Percentiles rank a stretch among this genome's conserved stretches.
Evolutionary conservation across 2,329 filamentous ascomycete species (phyloP).

Genomic region (Hypoxylon sp.): DNA sequence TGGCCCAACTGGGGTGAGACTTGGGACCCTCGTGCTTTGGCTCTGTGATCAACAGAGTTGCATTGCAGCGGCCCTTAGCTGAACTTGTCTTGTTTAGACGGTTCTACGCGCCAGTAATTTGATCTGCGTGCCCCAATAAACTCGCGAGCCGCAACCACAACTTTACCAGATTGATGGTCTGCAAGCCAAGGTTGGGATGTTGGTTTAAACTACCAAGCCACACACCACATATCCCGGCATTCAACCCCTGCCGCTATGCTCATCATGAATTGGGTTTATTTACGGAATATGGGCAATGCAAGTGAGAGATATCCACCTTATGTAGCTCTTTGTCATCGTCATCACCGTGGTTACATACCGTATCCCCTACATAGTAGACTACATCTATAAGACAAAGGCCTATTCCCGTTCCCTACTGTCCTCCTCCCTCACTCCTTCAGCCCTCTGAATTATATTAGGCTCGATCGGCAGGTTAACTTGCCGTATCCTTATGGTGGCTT

Average conservation of each 20-base stretch:
- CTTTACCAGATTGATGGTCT: constrained; percentile 32
- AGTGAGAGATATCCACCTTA: constrained; percentile 30
- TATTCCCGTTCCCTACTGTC: constrained; percentile 20
- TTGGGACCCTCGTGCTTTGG: constrained; percentile 37
- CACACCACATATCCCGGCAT: constrained; percentile 27
- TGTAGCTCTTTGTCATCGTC: constrained; percentile 21
- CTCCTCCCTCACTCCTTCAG: constrained; percentile 29
- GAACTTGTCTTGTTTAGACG: constrained; percentile 27
- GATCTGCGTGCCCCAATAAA: constrained; percentile 37
- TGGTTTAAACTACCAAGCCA: constrained; percentile 37
- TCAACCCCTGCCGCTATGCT: constrained; percentile 30
- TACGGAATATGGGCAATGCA: constrained; percentile 29
- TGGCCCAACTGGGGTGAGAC: constrained; percentile 33
- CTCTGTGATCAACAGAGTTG: constrained; percentile 43
- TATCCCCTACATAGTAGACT: constrained; percentile 20
- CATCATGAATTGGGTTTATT: constrained; percentile 29
- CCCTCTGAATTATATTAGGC: constrained; percentile 21
- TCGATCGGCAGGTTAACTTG: constrained; percentile 35
- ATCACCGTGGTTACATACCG: constrained; percentile 28
- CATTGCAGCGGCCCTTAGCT: constrained; percentile 43
- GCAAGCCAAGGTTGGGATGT: constrained; percentile 29
- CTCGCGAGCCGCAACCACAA: constrained; percentile 41
- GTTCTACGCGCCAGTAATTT: constrained; percentile 30
- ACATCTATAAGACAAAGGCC: constrained; percentile 38
- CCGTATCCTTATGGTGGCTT: constrained; percentile 32